These are phyloP conservation scores for Nigrospora osmanthi DNA, from an alignment of 2,329 filamentous ascomycete species.

Conservation along the genomic window DNA sequence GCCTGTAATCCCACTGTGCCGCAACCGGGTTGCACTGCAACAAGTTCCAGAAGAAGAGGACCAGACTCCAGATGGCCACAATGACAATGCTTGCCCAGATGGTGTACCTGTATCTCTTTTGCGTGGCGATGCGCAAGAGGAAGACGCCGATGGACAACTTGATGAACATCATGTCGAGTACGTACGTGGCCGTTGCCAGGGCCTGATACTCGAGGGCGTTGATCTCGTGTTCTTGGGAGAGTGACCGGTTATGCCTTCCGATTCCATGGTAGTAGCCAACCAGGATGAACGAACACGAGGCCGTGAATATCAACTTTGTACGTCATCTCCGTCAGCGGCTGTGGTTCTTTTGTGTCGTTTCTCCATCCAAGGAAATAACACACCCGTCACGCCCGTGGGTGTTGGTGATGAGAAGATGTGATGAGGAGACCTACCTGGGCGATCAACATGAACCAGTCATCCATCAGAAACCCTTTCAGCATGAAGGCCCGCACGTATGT, in stretches of 20 bases:
- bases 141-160: slow-evolving; percentile 49
- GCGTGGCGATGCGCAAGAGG: slow-evolving; percentile 37
- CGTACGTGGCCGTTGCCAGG: slow-evolving; percentile 39
- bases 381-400: too few relatives aligned
- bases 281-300: slow-evolving; percentile 38
- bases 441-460: slow-evolving; percentile 47
- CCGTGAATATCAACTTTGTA: slow-evolving; percentile 34
- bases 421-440: slow-evolving; percentile 28
- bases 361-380: background rate
- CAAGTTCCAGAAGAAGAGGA: slow-evolving; percentile 42
- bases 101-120: slow-evolving; percentile 38
- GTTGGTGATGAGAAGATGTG: too few relatives aligned
- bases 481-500: slow-evolving; percentile 19
- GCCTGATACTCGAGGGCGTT: slow-evolving; percentile 46
- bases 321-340: background rate
- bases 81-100: slow-evolving; percentile 36
- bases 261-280: slow-evolving; percentile 32
- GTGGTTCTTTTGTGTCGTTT: background rate
- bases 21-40: slow-evolving; percentile 38
- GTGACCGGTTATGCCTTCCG: slow-evolving; percentile 37
- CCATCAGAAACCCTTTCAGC: slow-evolving; percentile 31
- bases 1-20: slow-evolving; percentile 42
- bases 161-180: slow-evolving; percentile 48
- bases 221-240: slow-evolving; percentile 30
- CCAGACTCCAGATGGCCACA: slow-evolving; percentile 36